Percentiles rank a stretch among this genome's conserved stretches.
phyloP scores from a whole-genome alignment of 2,329 filamentous ascomycete species.

The Ascochyta rabiei region DNA sequence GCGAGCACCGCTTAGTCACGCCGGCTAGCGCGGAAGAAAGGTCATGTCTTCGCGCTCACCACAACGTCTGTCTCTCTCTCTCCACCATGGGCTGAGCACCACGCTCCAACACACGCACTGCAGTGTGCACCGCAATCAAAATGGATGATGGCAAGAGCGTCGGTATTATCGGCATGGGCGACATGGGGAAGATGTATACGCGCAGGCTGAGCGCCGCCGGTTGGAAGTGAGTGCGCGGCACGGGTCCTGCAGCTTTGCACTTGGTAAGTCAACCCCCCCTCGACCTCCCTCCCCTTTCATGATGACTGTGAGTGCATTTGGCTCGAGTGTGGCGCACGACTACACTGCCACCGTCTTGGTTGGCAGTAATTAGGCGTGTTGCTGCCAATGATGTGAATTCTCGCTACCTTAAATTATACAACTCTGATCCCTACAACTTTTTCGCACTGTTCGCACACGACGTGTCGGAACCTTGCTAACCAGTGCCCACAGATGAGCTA shows the following conservation, averaged over 20 bases:
- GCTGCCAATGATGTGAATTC: constrained; percentile 97
- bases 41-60: constrained; percentile 22
- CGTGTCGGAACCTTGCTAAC: constrained; percentile 38
- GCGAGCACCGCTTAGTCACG: constrained; percentile 18
- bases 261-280: constrained; percentile 35
- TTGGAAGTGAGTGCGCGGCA: constrained; percentile 78
- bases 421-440: constrained; percentile 71
- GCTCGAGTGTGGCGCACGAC: constrained; percentile 89
- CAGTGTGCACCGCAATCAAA: constrained; percentile 38
- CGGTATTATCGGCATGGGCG: constrained; percentile 97
- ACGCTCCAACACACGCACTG: constrained; percentile 28
- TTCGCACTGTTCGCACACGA: constrained; percentile 27
- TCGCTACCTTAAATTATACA: constrained; percentile 92
- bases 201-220: constrained; percentile 85
- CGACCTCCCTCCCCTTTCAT: constrained; percentile 57
- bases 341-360: constrained; percentile 77
- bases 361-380: constrained; percentile 59
- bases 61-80: constrained; percentile 13
- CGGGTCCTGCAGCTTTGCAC: constrained; percentile 19
- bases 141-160: constrained; percentile 73
- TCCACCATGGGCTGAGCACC: constrained; percentile 40
- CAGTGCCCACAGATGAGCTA: constrained; percentile 37
- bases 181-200: constrained; percentile 99
- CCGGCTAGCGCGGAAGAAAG: constrained; percentile 25
- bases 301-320: constrained; percentile 99